phyloP scores from a whole-genome alignment of 441 rosid species.

The Populus hybrid region DNA sequence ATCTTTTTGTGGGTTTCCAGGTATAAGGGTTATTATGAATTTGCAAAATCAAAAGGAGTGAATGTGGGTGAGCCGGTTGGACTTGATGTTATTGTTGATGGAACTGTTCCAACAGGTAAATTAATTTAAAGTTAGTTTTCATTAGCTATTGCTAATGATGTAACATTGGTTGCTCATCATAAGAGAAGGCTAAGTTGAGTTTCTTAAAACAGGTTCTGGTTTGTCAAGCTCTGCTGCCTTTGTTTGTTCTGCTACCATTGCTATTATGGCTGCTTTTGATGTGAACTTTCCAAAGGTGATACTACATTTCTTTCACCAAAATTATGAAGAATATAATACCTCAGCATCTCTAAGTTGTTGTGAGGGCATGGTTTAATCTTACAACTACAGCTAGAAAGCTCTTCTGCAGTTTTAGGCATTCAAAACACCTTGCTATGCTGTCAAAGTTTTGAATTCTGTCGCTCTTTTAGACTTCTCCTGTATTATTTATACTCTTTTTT shows the following conservation, averaged over 20 bases:
- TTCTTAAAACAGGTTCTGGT: constrained; percentile 71
- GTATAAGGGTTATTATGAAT: constrained; percentile 84
- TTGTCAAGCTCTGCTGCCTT: constrained; percentile 97
- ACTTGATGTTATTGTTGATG: constrained; percentile 84
- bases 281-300: constrained; percentile 72
- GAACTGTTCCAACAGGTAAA: constrained; percentile 91
- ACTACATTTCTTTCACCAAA: neutral
- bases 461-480: neutral
- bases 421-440: neutral
- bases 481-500: too few relatives aligned
- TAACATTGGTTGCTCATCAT: neutral
- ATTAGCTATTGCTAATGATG: neutral
- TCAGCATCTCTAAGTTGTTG: neutral
- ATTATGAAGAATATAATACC: neutral
- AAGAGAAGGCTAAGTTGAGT: constrained; percentile 4
- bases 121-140: neutral
- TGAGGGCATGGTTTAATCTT: neutral
- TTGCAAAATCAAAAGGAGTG: constrained; percentile 69
- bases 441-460: neutral
- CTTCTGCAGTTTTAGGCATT: neutral
- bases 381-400: neutral
- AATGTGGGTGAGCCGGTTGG: constrained; percentile 67
- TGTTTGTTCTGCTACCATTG: constrained; percentile 92
- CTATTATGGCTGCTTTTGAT: constrained; percentile 82
- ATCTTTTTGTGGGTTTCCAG: constrained; percentile 30